These are phyloP conservation scores for Macrolepiota dolichaula DNA, from an alignment of 768 basidiomycete species.

Conservation along the genomic window DNA sequence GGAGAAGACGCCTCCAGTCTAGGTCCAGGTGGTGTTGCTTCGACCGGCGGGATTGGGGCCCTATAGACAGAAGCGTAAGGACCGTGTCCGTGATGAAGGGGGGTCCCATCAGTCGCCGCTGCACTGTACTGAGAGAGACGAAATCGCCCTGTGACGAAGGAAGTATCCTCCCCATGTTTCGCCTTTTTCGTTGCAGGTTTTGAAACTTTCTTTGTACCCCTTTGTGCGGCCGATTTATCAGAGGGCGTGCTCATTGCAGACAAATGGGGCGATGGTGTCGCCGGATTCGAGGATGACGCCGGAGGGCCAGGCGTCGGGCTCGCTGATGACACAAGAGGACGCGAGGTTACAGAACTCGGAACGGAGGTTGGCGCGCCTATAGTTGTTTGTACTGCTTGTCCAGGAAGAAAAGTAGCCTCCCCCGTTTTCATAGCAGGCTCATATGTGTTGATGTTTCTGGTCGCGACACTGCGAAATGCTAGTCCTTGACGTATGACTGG, in stretches of 20 bases:
- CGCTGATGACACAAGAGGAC: slow-evolving; percentile 3
- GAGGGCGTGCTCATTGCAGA: slow-evolving; percentile 10
- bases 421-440: slow-evolving; percentile 29
- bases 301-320: slow-evolving; percentile 8
- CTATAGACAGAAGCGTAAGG: slow-evolving; percentile 41
- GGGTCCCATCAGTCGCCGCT: slow-evolving; percentile 26
- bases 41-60: neutral
- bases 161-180: slow-evolving; percentile 5
- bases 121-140: slow-evolving; percentile 39
- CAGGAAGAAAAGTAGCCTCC: slow-evolving; percentile 47
- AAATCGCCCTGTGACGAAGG: slow-evolving; percentile 33
- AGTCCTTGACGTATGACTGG: slow-evolving; percentile 61
- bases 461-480: slow-evolving; percentile 35
- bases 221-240: slow-evolving; percentile 3
- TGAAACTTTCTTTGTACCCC: slow-evolving; percentile 22
- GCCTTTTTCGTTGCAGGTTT: slow-evolving; percentile 4
- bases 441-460: slow-evolving; percentile 37
- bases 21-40: slow-evolving; percentile 7
- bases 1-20: neutral
- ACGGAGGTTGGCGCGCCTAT: slow-evolving; percentile 15
- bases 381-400: slow-evolving; percentile 35
- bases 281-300: slow-evolving; percentile 7
- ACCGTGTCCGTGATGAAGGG: slow-evolving; percentile 31
- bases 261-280: slow-evolving; percentile 10
- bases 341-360: slow-evolving; percentile 9